These are phyloP conservation scores for Dictyostelium firmibasis DNA, from an alignment of 78 protist species.

Conservation along the genomic window DNA sequence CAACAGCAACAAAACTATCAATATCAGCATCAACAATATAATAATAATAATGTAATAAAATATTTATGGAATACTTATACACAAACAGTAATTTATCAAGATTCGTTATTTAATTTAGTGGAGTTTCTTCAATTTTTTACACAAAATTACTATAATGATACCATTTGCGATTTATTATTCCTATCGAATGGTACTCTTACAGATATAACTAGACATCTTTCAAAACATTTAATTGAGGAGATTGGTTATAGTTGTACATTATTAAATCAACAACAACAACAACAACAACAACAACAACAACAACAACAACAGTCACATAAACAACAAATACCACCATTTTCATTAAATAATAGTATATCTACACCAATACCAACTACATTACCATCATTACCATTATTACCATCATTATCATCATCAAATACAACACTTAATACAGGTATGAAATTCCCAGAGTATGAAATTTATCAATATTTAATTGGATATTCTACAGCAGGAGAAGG, in stretches of 20 bases:
- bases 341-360: not conserved
- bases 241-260: not conserved
- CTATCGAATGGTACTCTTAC: slow-evolving; percentile 21
- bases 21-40: not conserved
- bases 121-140: slow-evolving; percentile 52
- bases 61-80: slow-evolving; percentile 28
- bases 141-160: not conserved
- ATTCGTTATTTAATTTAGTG: slow-evolving; percentile 31
- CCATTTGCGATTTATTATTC: slow-evolving; percentile 11
- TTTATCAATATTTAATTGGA: slow-evolving; percentile 41
- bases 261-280: not conserved
- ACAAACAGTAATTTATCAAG: slow-evolving; percentile 62
- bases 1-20: not conserved
- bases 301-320: not conserved
- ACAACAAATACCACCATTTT: not conserved
- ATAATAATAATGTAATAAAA: not conserved
- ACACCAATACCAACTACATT: not conserved
- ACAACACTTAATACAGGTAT: not conserved
- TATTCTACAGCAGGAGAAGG: slow-evolving; percentile 41
- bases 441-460: not conserved
- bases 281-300: not conserved
- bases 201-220: slow-evolving; percentile 24
- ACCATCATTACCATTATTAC: not conserved
- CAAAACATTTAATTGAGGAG: slow-evolving; percentile 48
- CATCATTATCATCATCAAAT: not conserved